Percentiles rank a stretch among this genome's conserved stretches.
phyloP scores from a whole-genome alignment of 2,329 filamentous ascomycete genomes.

The Aureobasidium sp. region DNA sequence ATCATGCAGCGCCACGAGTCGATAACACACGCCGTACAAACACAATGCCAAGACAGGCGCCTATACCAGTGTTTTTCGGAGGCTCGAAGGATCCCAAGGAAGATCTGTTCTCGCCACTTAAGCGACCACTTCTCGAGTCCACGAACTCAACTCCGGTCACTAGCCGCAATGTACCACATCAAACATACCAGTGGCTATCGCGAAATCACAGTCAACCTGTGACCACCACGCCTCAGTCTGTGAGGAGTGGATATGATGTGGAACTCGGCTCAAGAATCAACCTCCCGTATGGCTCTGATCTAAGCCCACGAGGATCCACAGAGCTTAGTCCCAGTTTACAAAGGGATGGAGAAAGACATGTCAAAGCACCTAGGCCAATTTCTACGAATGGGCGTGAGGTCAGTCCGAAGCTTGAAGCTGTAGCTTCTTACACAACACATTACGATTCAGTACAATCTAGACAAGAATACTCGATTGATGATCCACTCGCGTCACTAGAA shows the following conservation, averaged over 20 bases:
- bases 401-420: neutral
- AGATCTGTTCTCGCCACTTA: constrained; percentile 30
- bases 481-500: neutral
- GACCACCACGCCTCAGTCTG: neutral
- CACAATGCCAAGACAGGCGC: neutral
- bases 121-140: constrained; percentile 16
- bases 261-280: neutral
- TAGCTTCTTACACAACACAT: neutral
- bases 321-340: neutral
- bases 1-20: neutral
- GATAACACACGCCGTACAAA: neutral
- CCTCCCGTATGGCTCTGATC: neutral
- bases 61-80: neutral
- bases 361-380: neutral
- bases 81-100: constrained; percentile 21
- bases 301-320: neutral
- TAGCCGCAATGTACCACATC: neutral
- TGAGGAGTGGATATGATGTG: neutral
- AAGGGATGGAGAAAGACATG: neutral
- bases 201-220: constrained; percentile 1
- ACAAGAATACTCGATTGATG: neutral
- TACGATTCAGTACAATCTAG: neutral
- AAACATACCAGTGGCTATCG: neutral
- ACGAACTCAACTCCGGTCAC: neutral
- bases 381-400: neutral